A percentile compares a stretch with the other conserved stretches of the same genome.
These are phyloP conservation scores for Sphaerostilbella broomeana DNA, from an alignment of 2,329 filamentous ascomycete genomes.

Conservation along the genomic window DNA sequence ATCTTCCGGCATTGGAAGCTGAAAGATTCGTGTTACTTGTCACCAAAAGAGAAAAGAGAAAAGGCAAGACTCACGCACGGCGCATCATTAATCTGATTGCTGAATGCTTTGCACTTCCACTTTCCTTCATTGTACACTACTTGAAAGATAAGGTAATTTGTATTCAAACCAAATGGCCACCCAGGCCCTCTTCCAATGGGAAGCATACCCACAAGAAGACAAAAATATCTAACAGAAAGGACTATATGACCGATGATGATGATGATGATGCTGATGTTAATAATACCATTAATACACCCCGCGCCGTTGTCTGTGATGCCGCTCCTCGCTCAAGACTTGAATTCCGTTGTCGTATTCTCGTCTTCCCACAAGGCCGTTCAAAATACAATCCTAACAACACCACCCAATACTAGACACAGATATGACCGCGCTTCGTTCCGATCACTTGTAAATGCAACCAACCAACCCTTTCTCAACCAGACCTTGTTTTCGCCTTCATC, in stretches of 20 bases:
- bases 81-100: too few relatives aligned
- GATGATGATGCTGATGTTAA: conserved; percentile 2
- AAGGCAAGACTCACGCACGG: too few relatives aligned
- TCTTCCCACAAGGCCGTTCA: too few relatives aligned
- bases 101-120: too few relatives aligned
- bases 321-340: neutral
- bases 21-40: too few relatives aligned
- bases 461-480: too few relatives aligned
- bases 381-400: conserved; percentile 12
- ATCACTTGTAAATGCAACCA: too few relatives aligned
- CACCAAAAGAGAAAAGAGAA: too few relatives aligned
- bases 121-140: conserved; percentile 1
- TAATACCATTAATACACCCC: too few relatives aligned
- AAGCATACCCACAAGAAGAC: conserved; percentile 1
- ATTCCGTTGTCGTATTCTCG: neutral
- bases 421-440: too few relatives aligned
- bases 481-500: too few relatives aligned
- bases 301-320: neutral
- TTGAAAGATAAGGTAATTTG: neutral
- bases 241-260: conserved; percentile 10
- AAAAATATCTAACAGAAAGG: conserved; percentile 9
- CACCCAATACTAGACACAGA: conserved; percentile 12
- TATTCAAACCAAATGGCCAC: conserved; percentile 8
- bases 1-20: too few relatives aligned
- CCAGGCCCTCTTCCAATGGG: neutral